A percentile compares a stretch with the other conserved stretches of the same genome.
Conservation (phyloP, 768 basidiomycete species). For the Pulveroboletus ravenelii region DNA sequence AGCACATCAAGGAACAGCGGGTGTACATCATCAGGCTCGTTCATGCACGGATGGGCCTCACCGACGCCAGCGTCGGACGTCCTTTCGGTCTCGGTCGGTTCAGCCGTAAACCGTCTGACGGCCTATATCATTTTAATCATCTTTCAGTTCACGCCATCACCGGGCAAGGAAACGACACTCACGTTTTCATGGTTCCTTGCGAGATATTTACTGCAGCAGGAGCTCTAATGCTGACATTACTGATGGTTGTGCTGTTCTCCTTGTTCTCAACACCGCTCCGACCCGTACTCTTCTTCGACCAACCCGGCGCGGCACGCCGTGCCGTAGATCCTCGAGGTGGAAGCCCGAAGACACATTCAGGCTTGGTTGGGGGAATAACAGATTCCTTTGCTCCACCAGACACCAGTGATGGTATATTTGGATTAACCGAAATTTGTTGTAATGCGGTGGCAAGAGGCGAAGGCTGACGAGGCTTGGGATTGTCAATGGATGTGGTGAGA, state of each 20-base stretch:
- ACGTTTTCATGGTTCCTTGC: slow-evolving; percentile 50
- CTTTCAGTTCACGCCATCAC: neutral
- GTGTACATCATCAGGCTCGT: neutral
- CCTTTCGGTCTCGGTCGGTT: slow-evolving; percentile 44
- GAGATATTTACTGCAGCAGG: slow-evolving; percentile 18
- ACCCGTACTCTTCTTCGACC: slow-evolving; percentile 57
- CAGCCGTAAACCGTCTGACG: slow-evolving; percentile 39
- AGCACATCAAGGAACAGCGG: neutral
- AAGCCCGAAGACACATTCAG: slow-evolving; percentile 21
- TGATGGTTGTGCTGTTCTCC: slow-evolving; percentile 38
- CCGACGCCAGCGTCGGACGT: slow-evolving; percentile 34
- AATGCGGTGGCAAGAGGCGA: slow-evolving; percentile 32
- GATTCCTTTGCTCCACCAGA: slow-evolving; percentile 34
- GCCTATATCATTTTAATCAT: slow-evolving; percentile 22
- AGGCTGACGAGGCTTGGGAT: slow-evolving; percentile 6
- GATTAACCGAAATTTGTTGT: slow-evolving; percentile 41
- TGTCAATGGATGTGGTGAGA: slow-evolving; percentile 19
- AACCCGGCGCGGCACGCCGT: slow-evolving; percentile 55
- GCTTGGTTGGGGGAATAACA: slow-evolving; percentile 26
- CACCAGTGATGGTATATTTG: slow-evolving; percentile 33
- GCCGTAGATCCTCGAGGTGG: slow-evolving; percentile 46
- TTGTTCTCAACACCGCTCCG: slow-evolving; percentile 52
- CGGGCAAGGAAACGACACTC: slow-evolving; percentile 24
- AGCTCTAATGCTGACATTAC: slow-evolving; percentile 3
- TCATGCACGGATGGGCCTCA: slow-evolving; percentile 25